Evolutionary conservation across 1,284 basidiomycete species (phyloP), one percentile per base, ranked within the genome.

Genomic region (Mycena citricolor): DNA sequence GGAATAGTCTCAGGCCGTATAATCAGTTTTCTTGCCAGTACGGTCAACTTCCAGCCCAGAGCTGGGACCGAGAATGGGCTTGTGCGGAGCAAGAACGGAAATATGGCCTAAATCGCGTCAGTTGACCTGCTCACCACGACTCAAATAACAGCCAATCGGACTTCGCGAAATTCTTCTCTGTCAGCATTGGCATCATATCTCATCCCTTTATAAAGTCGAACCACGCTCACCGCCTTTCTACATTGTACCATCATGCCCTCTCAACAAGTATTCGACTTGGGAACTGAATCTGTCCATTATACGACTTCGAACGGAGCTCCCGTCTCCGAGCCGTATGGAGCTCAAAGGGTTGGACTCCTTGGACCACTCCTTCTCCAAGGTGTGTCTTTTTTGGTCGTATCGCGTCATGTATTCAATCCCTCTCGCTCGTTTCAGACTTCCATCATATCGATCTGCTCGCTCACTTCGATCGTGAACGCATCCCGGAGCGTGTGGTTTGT

Each of bases 381-480:
- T 84, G 45, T 28, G 72, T 57, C 19, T 8, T 13, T n/a, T 22
- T 54, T 29, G 12, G 19, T 57, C 36, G 6, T 21, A 11, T 24
- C 25, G 25, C 19, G 21, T 14, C 30, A 12, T 21, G 19, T 12
- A 42, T 4, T 17, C n/a, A n/a, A n/a, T n/a, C n/a, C n/a, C n/a
- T n/a, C 26, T 38, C 17, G 47, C 35, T 24, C 38, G 37, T 54
- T 4, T 19, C 11, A 85, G 89, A 93, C 66, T 92, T 93, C 71
- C 86, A 91, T 65, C 82, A 89, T 66, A 84, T 92, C 62, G 90
- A 94, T 68, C 74, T 90, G 44, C 78, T 95, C 54, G 84, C 89
- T 30, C 91, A 94, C 76, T 94, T 95, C 61, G 89, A 90, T 68
- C 82, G 90, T 20, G 12, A 97, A 73, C 86, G 94, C 66, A 94